Conservation (phyloP, 352 stramenopile genomes). For the Globisporangium uncinulatum region DNA sequence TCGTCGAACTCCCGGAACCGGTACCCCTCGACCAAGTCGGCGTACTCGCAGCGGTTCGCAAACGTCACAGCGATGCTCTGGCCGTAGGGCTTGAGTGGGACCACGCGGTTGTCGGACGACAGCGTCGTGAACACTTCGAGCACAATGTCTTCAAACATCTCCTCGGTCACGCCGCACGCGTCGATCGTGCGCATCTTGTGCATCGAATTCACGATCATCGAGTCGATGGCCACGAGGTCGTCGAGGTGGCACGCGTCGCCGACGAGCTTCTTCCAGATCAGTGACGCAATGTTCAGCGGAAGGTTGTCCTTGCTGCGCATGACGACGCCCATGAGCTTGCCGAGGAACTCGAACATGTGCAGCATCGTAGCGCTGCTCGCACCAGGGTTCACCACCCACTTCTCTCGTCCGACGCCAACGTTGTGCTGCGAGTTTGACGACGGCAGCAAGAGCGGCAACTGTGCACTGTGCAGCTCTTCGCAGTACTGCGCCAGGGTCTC, state of each 20-base stretch:
- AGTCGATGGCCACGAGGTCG: constrained; percentile 83
- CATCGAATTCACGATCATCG: constrained; percentile 86
- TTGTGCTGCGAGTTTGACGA: constrained; percentile 88
- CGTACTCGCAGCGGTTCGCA: constrained; percentile 68
- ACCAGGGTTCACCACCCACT: constrained; percentile 87
- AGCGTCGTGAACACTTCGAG: constrained; percentile 90
- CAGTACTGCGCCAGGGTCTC: constrained; percentile 83
- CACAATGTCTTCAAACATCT: constrained; percentile 89
- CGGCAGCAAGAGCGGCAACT: constrained; percentile 86
- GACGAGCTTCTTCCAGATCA: constrained; percentile 90
- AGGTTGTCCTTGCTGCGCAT: constrained; percentile 88
- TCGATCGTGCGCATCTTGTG: constrained; percentile 84
- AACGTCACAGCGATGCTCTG: constrained; percentile 70
- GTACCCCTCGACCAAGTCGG: constrained; percentile 73
- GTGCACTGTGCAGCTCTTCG: constrained; percentile 70
- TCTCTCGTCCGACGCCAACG: constrained; percentile 83
- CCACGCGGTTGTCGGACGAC: constrained; percentile 73
- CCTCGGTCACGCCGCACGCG: constrained; percentile 58
- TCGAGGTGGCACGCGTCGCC: constrained; percentile 61
- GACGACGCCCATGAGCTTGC: constrained; percentile 87
- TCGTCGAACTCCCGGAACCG: constrained; percentile 75
- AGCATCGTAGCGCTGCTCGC: constrained; percentile 36
- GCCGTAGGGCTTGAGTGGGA: constrained; percentile 70
- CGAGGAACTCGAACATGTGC: constrained; percentile 90
- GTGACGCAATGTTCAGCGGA: constrained; percentile 71